A percentile compares a stretch with the other conserved stretches of the same genome.
These are phyloP conservation scores for Leptomonas pyrrhocoris DNA, from an alignment of 208 protist genomes.

Conservation along the genomic window DNA sequence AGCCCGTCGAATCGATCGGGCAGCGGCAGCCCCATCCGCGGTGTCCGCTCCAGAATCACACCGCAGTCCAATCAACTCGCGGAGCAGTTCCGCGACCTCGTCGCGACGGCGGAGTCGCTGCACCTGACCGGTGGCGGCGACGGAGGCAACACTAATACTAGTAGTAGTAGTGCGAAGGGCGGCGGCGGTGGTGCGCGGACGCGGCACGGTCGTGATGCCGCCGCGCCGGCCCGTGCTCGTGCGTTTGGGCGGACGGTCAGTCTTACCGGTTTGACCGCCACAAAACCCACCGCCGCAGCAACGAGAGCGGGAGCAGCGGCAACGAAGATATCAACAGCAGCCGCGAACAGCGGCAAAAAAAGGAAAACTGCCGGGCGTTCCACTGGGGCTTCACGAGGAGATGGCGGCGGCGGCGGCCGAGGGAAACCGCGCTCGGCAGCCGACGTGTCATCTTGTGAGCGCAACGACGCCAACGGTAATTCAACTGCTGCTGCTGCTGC, in stretches of 20 bases:
- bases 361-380: not conserved
- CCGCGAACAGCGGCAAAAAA: not conserved
- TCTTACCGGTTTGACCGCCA: slow-evolving; percentile 18
- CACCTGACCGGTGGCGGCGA: slow-evolving; percentile 16
- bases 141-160: not conserved
- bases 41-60: slow-evolving; percentile 5
- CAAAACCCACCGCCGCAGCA: not conserved
- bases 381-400: not conserved
- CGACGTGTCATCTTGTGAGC: too few relatives aligned
- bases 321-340: not conserved
- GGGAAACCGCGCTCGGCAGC: too few relatives aligned
- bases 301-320: not conserved
- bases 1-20: slow-evolving; percentile 22
- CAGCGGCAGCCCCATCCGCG: slow-evolving; percentile 28
- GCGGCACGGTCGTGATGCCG: slow-evolving; percentile 10
- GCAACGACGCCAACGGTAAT: too few relatives aligned
- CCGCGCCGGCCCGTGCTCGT: not conserved
- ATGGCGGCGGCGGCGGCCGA: not conserved
- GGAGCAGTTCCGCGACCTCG: slow-evolving; percentile 37
- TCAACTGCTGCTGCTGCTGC: not conserved
- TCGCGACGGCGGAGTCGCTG: slow-evolving; percentile 36
- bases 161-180: not conserved
- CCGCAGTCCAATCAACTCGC: slow-evolving; percentile 24
- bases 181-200: not conserved
- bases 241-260: slow-evolving; percentile 29